A percentile compares a stretch with the other conserved stretches of the same genome.
Conservation (phyloP, 495 filamentous ascomycete genomes). For the Rusavskia elegans region DNA sequence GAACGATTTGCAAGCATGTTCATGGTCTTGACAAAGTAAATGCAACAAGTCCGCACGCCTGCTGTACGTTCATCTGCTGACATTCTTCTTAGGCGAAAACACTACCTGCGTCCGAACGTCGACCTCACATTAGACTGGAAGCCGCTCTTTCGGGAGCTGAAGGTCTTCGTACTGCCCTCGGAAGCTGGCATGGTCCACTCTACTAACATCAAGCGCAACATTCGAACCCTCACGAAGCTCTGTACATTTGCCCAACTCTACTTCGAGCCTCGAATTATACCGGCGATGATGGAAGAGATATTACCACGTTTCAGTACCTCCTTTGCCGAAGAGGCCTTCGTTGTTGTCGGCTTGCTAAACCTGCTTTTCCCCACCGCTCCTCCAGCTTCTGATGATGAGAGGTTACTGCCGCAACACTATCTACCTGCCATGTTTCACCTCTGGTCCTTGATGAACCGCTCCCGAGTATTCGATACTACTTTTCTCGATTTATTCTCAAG, state of each 20-base stretch:
- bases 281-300: constrained; percentile 82
- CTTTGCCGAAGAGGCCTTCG: constrained; percentile 73
- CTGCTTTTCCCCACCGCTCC: constrained; percentile 76
- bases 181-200: constrained; percentile 54
- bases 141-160: constrained; percentile 81
- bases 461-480: constrained; percentile 69
- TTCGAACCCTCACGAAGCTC: constrained; percentile 68
- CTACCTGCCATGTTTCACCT: constrained; percentile 88
- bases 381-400: constrained; percentile 48
- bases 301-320: constrained; percentile 93
- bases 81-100: constrained; percentile 58
- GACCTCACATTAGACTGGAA: constrained; percentile 88
- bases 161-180: constrained; percentile 68
- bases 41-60: not conserved
- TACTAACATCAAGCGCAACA: constrained; percentile 47
- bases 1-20: constrained; percentile 97
- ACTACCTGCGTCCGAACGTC: constrained; percentile 77
- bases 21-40: constrained; percentile 79
- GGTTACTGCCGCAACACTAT: constrained; percentile 67
- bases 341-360: constrained; percentile 74
- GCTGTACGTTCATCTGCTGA: too few relatives aligned
- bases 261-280: constrained; percentile 75
- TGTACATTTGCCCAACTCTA: constrained; percentile 81
- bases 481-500: constrained; percentile 84
- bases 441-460: constrained; percentile 85